phyloP scores from a whole-genome alignment of 345 rosid species.

The Eucalyptus caleyi region DNA sequence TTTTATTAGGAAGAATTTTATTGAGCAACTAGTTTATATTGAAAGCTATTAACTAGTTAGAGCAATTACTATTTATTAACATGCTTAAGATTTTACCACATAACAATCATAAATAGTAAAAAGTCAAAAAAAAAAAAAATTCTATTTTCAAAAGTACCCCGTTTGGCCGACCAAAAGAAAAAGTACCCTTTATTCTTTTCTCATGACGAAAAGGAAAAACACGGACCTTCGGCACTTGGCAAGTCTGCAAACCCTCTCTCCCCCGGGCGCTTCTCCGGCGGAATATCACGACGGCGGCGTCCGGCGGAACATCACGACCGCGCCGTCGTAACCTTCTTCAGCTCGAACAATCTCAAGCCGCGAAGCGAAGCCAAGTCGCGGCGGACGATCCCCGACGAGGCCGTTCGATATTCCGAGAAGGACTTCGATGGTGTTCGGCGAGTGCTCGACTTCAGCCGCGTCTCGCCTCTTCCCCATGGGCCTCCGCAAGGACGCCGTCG shows the following conservation, averaged over 20 bases:
- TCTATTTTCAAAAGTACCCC: not conserved
- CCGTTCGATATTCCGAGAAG: not conserved
- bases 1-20: no score
- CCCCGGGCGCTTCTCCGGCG: not conserved
- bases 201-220: not conserved
- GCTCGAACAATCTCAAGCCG: not conserved
- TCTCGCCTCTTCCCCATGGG: constrained; percentile 21
- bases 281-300: not conserved
- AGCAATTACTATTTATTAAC: not conserved
- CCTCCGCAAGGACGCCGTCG: constrained; percentile 17
- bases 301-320: not conserved
- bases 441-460: not conserved
- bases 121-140: not conserved
- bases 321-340: not conserved
- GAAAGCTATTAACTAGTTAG: not conserved
- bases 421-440: not conserved
- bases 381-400: not conserved
- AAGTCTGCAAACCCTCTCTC: not conserved
- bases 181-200: not conserved
- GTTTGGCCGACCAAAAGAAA: not conserved
- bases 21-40: not conserved
- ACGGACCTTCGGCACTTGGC: not conserved
- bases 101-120: not conserved
- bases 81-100: not conserved
- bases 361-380: not conserved